phyloP scores from a whole-genome alignment of 2,329 filamentous ascomycete genomes.

The Fusarium tanahbumbuense region DNA sequence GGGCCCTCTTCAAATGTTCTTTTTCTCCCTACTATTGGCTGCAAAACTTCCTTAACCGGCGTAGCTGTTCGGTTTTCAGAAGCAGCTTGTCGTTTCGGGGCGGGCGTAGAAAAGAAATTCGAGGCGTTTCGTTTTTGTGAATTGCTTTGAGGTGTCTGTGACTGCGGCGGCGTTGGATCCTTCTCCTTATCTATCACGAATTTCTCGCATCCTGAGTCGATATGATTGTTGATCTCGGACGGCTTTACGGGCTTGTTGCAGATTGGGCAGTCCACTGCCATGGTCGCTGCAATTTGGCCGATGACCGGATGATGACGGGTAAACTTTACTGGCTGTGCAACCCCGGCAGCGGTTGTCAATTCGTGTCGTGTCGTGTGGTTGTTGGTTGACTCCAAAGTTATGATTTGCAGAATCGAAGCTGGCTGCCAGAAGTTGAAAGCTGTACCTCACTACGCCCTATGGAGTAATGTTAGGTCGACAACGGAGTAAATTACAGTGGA shows the following conservation, averaged over 20 bases:
- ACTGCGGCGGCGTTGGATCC: conserved; percentile 47
- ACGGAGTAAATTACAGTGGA: conserved; percentile 26
- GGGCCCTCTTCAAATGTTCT: conserved; percentile 67
- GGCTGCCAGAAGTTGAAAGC: conserved; percentile 7
- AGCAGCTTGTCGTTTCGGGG: conserved; percentile 64
- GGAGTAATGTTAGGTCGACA: background rate
- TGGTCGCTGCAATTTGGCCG: conserved; percentile 26
- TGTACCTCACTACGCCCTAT: background rate
- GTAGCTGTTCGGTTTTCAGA: conserved; percentile 48
- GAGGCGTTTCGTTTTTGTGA: conserved; percentile 67
- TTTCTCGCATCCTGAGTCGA: conserved; percentile 83
- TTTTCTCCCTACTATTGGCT: conserved; percentile 58
- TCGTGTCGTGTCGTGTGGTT: background rate
- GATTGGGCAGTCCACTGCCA: conserved; percentile 80
- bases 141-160: conserved; percentile 49
- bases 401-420: conserved; percentile 5
- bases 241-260: conserved; percentile 79
- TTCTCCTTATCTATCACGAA: conserved; percentile 69
- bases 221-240: conserved; percentile 85
- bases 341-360: background rate
- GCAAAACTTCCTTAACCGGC: conserved; percentile 50
- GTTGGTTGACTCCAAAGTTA: background rate
- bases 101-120: conserved; percentile 71
- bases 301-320: conserved; percentile 11
- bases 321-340: background rate